phyloP scores from a whole-genome alignment of 192 early-diverging fungal species.

The Podila epicladia region DNA sequence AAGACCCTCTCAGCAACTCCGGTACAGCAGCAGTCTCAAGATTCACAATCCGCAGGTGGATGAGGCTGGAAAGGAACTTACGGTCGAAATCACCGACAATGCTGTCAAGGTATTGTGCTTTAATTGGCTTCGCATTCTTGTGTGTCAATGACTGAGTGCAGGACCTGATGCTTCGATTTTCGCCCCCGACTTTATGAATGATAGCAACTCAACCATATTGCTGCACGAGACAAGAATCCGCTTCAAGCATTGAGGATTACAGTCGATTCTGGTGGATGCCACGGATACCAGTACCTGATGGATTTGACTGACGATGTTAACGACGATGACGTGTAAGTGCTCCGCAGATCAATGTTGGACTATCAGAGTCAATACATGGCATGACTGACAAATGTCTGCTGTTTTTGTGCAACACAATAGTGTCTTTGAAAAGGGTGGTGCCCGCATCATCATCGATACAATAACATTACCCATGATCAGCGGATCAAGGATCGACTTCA shows the following conservation, averaged over 20 bases:
- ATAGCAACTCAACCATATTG: slow-evolving; percentile 65
- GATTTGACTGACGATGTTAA: slow-evolving; percentile 73
- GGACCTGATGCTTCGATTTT: background rate
- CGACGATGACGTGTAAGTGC: slow-evolving; percentile 73
- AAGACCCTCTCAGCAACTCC: background rate
- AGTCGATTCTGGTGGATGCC: slow-evolving; percentile 89
- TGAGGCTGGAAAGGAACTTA: slow-evolving; percentile 47
- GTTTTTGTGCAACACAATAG: slow-evolving; percentile 24
- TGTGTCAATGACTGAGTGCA: too few relatives aligned
- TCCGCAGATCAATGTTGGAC: background rate
- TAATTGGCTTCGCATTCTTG: background rate
- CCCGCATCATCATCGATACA: slow-evolving; percentile 75
- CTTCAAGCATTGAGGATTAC: slow-evolving; percentile 70
- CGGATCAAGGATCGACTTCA: slow-evolving; percentile 82
- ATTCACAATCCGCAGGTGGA: slow-evolving; percentile 47
- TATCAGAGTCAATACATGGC: background rate
- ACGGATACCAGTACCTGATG: slow-evolving; percentile 87
- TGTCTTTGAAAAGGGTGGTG: slow-evolving; percentile 76
- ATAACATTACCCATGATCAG: slow-evolving; percentile 78
- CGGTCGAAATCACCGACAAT: slow-evolving; percentile 58
- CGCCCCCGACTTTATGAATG: background rate
- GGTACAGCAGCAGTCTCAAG: slow-evolving; percentile 9
- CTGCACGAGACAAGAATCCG: slow-evolving; percentile 55
- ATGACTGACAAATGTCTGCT: background rate
- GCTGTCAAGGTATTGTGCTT: slow-evolving; percentile 55